Evolutionary conservation across 2,329 filamentous ascomycete genomes (phyloP).

Genomic region (Beauveria pseudobassiana): DNA sequence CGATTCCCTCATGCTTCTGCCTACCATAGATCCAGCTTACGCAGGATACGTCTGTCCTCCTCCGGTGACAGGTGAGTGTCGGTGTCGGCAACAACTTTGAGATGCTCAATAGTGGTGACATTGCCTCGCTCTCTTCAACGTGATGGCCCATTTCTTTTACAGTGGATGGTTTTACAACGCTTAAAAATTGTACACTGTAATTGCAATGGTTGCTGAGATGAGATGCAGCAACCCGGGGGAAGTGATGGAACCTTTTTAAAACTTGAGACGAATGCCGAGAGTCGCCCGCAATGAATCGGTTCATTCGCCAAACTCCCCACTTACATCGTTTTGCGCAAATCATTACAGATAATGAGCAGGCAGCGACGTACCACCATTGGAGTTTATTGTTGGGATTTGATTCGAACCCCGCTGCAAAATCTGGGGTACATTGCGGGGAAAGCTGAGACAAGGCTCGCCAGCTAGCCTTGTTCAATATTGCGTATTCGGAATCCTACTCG

Average conservation of each 20-base stretch:
- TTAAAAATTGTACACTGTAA: no score
- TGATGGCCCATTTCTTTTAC: neutral
- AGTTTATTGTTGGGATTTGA: neutral
- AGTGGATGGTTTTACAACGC: neutral
- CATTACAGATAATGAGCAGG: no score
- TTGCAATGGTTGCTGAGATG: neutral
- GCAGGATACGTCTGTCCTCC: slow-evolving; percentile 42
- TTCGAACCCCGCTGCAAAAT: neutral
- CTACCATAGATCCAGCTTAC: slow-evolving; percentile 50
- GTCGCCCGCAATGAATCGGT: neutral
- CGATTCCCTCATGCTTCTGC: slow-evolving; percentile 19
- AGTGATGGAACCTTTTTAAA: neutral
- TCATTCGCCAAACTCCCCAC: neutral
- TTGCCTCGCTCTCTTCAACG: neutral
- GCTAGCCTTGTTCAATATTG: neutral
- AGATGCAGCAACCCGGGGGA: neutral
- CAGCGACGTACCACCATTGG: no score
- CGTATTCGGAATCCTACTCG: neutral
- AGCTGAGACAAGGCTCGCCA: neutral
- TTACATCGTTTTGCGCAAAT: neutral
- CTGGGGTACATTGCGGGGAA: neutral
- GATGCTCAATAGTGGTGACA: neutral
- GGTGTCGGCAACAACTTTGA: neutral
- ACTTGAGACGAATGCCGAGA: neutral
- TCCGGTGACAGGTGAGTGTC: slow-evolving; percentile 10